Percentiles rank a stretch among this genome's conserved stretches.
Conservation (phyloP, 2,329 filamentous ascomycete genomes). For the Penicillium sp. region DNA sequence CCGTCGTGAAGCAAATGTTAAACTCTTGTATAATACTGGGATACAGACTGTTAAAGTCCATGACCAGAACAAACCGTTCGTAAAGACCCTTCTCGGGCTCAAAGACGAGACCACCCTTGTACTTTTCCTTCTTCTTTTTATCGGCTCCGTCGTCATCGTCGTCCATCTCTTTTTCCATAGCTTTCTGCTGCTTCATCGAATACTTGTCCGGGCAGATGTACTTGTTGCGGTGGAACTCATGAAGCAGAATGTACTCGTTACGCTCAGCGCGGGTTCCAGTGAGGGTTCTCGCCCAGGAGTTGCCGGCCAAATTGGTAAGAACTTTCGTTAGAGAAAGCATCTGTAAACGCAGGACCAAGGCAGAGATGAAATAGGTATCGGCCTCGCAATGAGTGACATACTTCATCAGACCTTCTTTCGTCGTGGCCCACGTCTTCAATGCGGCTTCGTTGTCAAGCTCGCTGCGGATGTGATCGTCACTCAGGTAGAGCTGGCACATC, state of each 20-base stretch:
- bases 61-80: conserved; percentile 96
- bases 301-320: conserved; percentile 91
- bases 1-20: conserved; percentile 99
- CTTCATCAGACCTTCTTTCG: conserved; percentile 82
- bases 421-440: conserved; percentile 78
- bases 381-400: conserved; percentile 92
- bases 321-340: conserved; percentile 93
- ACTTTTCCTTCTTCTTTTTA: conserved; percentile 98
- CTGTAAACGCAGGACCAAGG: conserved; percentile 81
- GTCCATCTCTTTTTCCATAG: conserved; percentile 66
- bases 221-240: conserved; percentile 94
- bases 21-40: conserved; percentile 98
- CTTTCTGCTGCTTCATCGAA: conserved; percentile 69
- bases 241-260: conserved; percentile 97
- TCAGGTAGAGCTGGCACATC: conserved; percentile 90
- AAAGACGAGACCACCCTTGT: conserved; percentile 96
- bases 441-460: conserved; percentile 88
- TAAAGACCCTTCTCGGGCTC: conserved; percentile 97
- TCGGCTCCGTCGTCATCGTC: conserved; percentile 62
- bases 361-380: conserved; percentile 93
- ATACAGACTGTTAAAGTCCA: conserved; percentile 99
- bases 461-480: conserved; percentile 65
- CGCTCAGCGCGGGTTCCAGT: conserved; percentile 94
- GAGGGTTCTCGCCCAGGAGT: conserved; percentile 94
- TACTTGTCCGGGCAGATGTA: conserved; percentile 98